Conservation (phyloP, 1,284 basidiomycete species). For the Cutaneotrichosporon sp. region DNA sequence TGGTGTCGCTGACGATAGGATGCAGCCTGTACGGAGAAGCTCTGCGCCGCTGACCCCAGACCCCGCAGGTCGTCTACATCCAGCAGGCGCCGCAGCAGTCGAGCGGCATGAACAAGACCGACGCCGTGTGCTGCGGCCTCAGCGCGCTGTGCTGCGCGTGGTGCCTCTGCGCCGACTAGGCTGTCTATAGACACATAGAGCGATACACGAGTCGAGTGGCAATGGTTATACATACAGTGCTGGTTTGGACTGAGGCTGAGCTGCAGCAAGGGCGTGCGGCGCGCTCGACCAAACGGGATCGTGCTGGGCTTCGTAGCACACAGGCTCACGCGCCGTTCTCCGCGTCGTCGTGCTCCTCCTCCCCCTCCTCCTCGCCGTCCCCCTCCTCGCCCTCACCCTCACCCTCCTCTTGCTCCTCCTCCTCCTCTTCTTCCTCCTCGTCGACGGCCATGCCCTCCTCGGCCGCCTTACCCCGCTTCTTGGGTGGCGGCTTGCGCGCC, state of each 20-base stretch:
- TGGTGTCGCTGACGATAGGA: neutral
- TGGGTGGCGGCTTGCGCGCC: constrained; percentile 39
- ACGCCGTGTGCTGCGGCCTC: constrained; percentile 12
- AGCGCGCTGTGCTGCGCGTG: constrained; percentile 5
- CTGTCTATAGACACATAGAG: neutral
- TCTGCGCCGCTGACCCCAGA: constrained; percentile 8
- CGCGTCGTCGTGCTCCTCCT: constrained; percentile 17
- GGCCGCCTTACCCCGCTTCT: constrained; percentile 36
- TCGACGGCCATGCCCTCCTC: constrained; percentile 21
- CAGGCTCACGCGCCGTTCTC: neutral
- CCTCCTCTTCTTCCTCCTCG: constrained; percentile 47
- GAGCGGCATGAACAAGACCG: no score
- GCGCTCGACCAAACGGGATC: neutral
- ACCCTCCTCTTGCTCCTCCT: constrained; percentile 29
- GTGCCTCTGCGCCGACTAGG: constrained; percentile 5
- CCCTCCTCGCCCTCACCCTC: constrained; percentile 30
- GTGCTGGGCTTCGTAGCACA: constrained; percentile 55
- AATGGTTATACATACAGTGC: neutral
- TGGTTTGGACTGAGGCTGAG: no score
- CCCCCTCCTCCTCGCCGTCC: constrained; percentile 25
- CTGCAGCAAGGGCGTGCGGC: no score
- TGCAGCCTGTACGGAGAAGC: neutral
- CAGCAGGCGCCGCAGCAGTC: no score
- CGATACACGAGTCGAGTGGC: neutral
- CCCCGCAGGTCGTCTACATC: constrained; percentile 10